A percentile compares a stretch with the other conserved stretches of the same genome.
phyloP scores from a whole-genome alignment of 2,329 filamentous ascomycete species.

The Apiospora malaysiana region DNA sequence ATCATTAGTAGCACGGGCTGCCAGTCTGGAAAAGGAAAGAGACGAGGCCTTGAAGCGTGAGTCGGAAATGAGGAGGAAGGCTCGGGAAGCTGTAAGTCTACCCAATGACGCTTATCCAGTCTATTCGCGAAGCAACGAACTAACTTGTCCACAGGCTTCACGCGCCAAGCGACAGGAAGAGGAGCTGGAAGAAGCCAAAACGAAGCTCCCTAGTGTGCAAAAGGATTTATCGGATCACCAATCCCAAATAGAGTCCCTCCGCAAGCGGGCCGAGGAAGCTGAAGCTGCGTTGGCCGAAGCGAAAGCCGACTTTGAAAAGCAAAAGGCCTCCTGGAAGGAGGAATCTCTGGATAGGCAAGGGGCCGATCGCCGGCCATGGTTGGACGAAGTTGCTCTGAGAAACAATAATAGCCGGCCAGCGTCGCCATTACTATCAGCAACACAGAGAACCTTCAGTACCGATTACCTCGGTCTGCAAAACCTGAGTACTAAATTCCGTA shows the following conservation, averaged over 20 bases:
- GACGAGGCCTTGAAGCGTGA: slow-evolving; percentile 86
- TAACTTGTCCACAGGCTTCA: slow-evolving; percentile 58
- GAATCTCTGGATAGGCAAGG: slow-evolving; percentile 48
- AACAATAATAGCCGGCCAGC: slow-evolving; percentile 56
- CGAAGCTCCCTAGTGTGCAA: slow-evolving; percentile 67
- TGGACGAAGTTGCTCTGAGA: slow-evolving; percentile 55
- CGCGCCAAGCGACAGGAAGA: slow-evolving; percentile 76
- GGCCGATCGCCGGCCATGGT: slow-evolving; percentile 54
- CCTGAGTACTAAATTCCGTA: slow-evolving; percentile 49
- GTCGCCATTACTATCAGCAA: slow-evolving; percentile 57
- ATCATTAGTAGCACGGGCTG: slow-evolving; percentile 78
- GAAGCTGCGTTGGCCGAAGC: slow-evolving; percentile 68
- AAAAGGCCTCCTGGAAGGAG: slow-evolving; percentile 46
- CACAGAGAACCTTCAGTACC: slow-evolving; percentile 57
- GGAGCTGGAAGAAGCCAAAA: slow-evolving; percentile 75
- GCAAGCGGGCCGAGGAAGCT: slow-evolving; percentile 68
- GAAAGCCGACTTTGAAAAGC: slow-evolving; percentile 56
- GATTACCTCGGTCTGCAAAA: slow-evolving; percentile 56
- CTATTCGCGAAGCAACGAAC: slow-evolving; percentile 32
- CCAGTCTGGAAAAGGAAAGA: slow-evolving; percentile 84
- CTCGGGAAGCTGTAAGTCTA: slow-evolving; percentile 78
- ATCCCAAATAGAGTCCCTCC: slow-evolving; percentile 65
- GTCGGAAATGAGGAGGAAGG: slow-evolving; percentile 86
- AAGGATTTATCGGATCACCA: slow-evolving; percentile 67
- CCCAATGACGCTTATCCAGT: background rate